Conservation (phyloP, 352 stramenopile genomes). For the Pythium phragmitis region DNA sequence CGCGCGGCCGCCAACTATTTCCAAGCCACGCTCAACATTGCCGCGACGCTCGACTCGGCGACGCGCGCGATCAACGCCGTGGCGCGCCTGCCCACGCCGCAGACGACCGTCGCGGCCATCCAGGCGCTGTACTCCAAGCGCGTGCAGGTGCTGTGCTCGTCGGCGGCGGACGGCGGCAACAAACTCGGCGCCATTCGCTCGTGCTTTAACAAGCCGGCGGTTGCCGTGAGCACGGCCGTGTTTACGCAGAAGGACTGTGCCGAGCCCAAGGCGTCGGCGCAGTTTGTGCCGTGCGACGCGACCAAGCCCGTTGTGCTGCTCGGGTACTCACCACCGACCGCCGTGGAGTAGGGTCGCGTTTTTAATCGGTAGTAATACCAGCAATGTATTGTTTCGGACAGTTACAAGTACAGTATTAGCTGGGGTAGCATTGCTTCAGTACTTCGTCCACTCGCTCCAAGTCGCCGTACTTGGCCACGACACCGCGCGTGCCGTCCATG, state of each 20-base stretch:
- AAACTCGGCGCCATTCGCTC: conserved; percentile 66
- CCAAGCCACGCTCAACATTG: conserved; percentile 51
- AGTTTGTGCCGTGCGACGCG: conserved; percentile 52
- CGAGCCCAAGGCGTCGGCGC: conserved; percentile 32
- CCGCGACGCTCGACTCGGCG: conserved; percentile 33
- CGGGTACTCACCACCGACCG: conserved; percentile 31
- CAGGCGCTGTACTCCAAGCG: conserved; percentile 50
- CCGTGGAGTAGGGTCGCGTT: conserved; percentile 1
- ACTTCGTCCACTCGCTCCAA: too few relatives aligned
- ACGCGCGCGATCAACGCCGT: conserved; percentile 51
- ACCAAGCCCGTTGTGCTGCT: conserved; percentile 45
- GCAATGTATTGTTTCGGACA: too few relatives aligned
- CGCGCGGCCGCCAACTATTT: conserved; percentile 68
- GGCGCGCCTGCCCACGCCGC: conserved; percentile 17
- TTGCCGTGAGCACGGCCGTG: conserved; percentile 34
- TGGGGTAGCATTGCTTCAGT: too few relatives aligned
- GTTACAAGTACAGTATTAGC: too few relatives aligned
- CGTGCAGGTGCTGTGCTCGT: conserved; percentile 73
- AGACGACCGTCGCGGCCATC: conserved; percentile 16
- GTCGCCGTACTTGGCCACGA: too few relatives aligned
- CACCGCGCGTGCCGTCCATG: too few relatives aligned
- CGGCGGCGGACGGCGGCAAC: conserved; percentile 44
- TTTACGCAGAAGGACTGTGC: conserved; percentile 60
- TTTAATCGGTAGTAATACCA: too few relatives aligned
- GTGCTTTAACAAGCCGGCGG: conserved; percentile 42